Base-by-base conservation (phyloP, 2,329 filamentous ascomycete species). In the Ceratocystis huliohia region DNA sequence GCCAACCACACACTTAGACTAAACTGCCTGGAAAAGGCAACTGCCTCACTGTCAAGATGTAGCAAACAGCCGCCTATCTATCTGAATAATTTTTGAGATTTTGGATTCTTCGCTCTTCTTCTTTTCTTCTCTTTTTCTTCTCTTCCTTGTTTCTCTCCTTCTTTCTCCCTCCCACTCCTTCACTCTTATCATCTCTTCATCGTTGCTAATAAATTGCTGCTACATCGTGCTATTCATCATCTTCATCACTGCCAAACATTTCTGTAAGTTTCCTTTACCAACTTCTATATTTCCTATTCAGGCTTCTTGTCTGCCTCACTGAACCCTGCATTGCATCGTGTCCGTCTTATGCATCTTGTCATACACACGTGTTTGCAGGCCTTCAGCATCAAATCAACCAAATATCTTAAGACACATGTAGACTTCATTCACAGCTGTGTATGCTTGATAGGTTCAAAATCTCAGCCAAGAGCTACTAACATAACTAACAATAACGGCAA, bases 11-110 rank as follows among this genome's bases (percentile, higher is more conserved):
- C 10, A 4, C 8, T 30, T 59, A 4, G 8, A 17, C 56, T 28
- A 53, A 53, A 53, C 28, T 59, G 56, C 56, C 56, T 59, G 56
- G 13, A 15, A 41, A 37, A 59, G 56, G 56, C 30, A 59, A 20
- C 30, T 59, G 56, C 56, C 25, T 59, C 37, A 41, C 56, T 59
- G 30, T 37, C 33, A 30, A 59, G 28, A 37, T n/a, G 56, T 53
- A 53, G 48, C 56, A 59, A 33, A 59, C 56, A 59, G 33, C 7
- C 56, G 6, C 8, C 56, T 20, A n/a, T 33, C 56, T 25, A 59
- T 59, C 48, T 13, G 20, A 28, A 25, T 15, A 53, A 53, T 28
- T 28, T 53, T 53, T 28, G 48, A 25, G 2, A 15, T 15, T 25
- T 25, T 22, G 6, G 48, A 53, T 28, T 53, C 48, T 53, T 53